Conservation (phyloP, 306 rosid species). For the Clitoria ternatea region DNA sequence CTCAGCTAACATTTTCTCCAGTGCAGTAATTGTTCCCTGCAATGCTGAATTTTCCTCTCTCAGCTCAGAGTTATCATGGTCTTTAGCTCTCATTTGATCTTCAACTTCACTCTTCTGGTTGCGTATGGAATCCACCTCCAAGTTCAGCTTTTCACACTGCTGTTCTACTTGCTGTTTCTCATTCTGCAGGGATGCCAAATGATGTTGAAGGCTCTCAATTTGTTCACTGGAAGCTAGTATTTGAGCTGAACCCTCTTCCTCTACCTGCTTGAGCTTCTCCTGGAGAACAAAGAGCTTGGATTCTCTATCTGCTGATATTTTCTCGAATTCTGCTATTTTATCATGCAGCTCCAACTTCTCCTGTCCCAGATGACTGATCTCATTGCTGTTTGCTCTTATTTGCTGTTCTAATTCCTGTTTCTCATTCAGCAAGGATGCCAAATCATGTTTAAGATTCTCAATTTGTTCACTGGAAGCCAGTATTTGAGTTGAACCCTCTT, state of each 20-base stretch:
- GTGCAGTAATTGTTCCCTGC: constrained; percentile 32
- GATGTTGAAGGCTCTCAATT: constrained; percentile 40
- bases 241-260: constrained; percentile 30
- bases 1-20: constrained; percentile 48
- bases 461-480: constrained; percentile 28
- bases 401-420: constrained; percentile 23
- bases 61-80: constrained; percentile 35
- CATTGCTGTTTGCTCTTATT: constrained; percentile 31
- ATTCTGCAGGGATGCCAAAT: constrained; percentile 53
- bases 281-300: constrained; percentile 24
- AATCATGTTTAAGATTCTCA: constrained; percentile 41
- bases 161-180: constrained; percentile 32
- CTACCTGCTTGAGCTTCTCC: constrained; percentile 19
- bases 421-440: constrained; percentile 53
- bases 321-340: constrained; percentile 30
- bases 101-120: constrained; percentile 44
- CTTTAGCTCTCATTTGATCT: constrained; percentile 39
- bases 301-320: constrained; percentile 27
- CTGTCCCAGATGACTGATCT: constrained; percentile 38
- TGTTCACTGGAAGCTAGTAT: constrained; percentile 18
- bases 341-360: constrained; percentile 33
- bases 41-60: constrained; percentile 37
- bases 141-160: constrained; percentile 42
- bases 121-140: constrained; percentile 41
- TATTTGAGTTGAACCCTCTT: constrained; percentile 25